A percentile compares a stretch with the other conserved stretches of the same genome.
Evolutionary conservation across 371 early-diverging fungal genomes (phyloP).

Genomic region (Apophysomyces ossiformis): DNA sequence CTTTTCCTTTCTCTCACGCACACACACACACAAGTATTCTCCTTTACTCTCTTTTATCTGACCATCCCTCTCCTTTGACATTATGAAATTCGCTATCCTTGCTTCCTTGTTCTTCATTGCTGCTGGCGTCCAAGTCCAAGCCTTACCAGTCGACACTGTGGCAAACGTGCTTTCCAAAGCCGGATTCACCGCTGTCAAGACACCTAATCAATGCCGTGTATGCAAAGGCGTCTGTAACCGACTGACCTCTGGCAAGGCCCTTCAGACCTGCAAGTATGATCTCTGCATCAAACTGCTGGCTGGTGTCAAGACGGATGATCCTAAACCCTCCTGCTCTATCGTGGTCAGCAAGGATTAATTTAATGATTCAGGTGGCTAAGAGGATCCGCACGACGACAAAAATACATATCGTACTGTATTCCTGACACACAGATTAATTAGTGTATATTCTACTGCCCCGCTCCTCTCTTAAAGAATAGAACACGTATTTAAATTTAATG

Average conservation of each 20-base stretch:
- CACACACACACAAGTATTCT: too few species aligned
- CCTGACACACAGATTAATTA: too few species aligned
- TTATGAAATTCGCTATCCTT: neutral
- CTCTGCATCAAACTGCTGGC: neutral
- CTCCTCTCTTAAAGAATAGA: too few species aligned
- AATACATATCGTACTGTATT: too few species aligned
- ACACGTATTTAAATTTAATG: too few species aligned
- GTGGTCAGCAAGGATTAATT: neutral
- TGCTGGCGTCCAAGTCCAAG: conserved; percentile 3
- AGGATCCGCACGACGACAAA: too few species aligned
- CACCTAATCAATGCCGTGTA: neutral
- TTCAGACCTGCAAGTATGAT: neutral
- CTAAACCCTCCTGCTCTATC: neutral
- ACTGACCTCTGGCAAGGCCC: neutral
- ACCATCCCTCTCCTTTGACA: neutral
- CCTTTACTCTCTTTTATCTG: neutral
- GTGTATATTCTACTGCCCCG: too few species aligned
- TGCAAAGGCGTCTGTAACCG: neutral
- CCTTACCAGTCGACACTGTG: neutral
- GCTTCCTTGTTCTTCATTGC: conserved; percentile 3
- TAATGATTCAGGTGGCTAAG: too few species aligned
- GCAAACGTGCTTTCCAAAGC: neutral
- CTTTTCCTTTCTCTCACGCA: too few species aligned
- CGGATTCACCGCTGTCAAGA: neutral
- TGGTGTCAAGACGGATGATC: neutral